Evolutionary conservation across 257 asterid genomes (phyloP), one percentile per base, ranked within the genome.

Genomic region (Solanum paucissectum): DNA sequence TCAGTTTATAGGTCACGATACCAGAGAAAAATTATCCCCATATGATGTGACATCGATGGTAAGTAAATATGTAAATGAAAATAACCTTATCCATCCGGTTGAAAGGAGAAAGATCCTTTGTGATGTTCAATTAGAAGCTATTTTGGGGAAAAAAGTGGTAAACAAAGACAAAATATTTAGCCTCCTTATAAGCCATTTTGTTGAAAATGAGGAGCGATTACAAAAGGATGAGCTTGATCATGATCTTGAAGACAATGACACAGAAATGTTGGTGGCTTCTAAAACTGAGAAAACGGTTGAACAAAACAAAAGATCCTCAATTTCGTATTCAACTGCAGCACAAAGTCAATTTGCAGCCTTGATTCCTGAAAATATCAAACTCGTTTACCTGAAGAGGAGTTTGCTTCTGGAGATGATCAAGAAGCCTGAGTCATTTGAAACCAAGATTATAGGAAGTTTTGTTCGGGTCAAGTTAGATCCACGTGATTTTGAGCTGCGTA

Each of bases 361-460:
- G 58, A 83, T 84, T 42, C 91, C 90, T 32, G 96, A 97, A 89
- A 97, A 97, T 84, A 29, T 97, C 55, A 95, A 93, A 87, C 98
- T 93, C 38, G 93, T 95, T 71, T 95, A 93, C 94, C 87, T 3
- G 37, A 29, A 85, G 34, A 25, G 46, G 82, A 37, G 32, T 46
- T 20, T 34, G 87, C 87, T 97, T 27, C 29, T 77, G 40, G 94
- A 95, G 86, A 90, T 97, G 52, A 87, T 88, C 4, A 89, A 92
- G 92, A 88, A 84, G 8, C 40, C 42, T 71, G 33, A 23, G 74
- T 25, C 36, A 72, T 92, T 93, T 25, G 4, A 66, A 27, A 27
- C 20, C 42, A 33, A 71, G 77, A 71, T 2, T 3, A 71, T 71
- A 3, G 29, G 10, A 33, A 13, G 77, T 62, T 89, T 89, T 88